Evolutionary conservation across 2,329 filamentous ascomycete species (phyloP).

Genomic region (Raffaelea deltoideospora): DNA sequence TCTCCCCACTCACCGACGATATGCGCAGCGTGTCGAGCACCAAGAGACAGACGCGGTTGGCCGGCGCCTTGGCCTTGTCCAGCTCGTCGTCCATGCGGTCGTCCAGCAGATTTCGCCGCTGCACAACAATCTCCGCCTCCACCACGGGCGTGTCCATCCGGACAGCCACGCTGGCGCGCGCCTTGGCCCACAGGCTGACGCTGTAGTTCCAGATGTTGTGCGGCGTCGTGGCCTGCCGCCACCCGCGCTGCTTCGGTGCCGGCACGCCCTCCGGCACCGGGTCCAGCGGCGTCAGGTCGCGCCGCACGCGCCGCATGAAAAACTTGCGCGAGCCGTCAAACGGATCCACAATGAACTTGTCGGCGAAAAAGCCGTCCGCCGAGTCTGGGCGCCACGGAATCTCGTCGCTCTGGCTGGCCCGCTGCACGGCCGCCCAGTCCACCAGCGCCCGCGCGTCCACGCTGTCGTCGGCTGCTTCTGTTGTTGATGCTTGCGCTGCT

Average conservation of each 20-base stretch:
- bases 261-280: slow-evolving; percentile 43
- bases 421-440: slow-evolving; percentile 37
- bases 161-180: slow-evolving; percentile 36
- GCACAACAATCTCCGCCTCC: slow-evolving; percentile 54
- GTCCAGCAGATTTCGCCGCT: slow-evolving; percentile 75
- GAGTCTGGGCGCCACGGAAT: slow-evolving; percentile 25
- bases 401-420: slow-evolving; percentile 8
- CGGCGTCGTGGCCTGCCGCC: slow-evolving; percentile 18
- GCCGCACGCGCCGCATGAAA: slow-evolving; percentile 35
- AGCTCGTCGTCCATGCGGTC: slow-evolving; percentile 36
- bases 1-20: slow-evolving; percentile 40
- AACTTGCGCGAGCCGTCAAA: slow-evolving; percentile 50
- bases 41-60: no score
- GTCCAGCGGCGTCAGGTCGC: slow-evolving; percentile 46
- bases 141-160: slow-evolving; percentile 66
- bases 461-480: neutral
- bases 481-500: no score
- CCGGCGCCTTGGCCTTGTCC: slow-evolving; percentile 19
- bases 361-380: slow-evolving; percentile 31
- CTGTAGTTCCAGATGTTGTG: slow-evolving; percentile 71
- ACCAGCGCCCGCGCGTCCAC: slow-evolving; percentile 23
- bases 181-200: slow-evolving; percentile 55
- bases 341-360: slow-evolving; percentile 41
- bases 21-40: slow-evolving; percentile 64
- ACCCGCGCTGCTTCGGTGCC: slow-evolving; percentile 27